Evolutionary conservation across 2,329 filamentous ascomycete genomes (phyloP).

Genomic region (Venturia nashicola): DNA sequence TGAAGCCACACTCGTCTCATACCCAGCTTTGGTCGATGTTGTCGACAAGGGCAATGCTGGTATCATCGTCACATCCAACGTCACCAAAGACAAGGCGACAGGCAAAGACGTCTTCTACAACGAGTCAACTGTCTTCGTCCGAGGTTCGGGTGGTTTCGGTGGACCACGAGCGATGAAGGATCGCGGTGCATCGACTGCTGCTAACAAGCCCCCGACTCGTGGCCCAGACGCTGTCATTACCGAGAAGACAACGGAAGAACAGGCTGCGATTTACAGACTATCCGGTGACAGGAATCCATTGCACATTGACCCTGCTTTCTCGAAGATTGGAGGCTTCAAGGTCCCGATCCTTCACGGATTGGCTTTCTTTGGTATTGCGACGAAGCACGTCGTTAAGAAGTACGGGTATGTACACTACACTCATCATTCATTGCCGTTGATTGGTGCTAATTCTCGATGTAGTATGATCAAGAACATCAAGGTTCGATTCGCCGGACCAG

Average conservation of each 20-base stretch:
- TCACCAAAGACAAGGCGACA: conserved; percentile 72
- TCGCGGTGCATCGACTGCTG: conserved; percentile 66
- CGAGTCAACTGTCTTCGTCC: conserved; percentile 84
- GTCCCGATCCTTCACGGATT: conserved; percentile 92
- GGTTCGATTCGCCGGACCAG: conserved; percentile 78
- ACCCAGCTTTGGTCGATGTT: conserved; percentile 77
- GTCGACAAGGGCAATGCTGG: conserved; percentile 91
- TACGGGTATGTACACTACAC: conserved; percentile 42
- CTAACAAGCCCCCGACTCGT: conserved; percentile 67
- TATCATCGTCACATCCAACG: conserved; percentile 66
- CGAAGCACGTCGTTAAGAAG: conserved; percentile 76
- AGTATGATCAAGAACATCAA: conserved; percentile 78
- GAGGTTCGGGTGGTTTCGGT: conserved; percentile 81
- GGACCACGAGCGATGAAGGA: conserved; percentile 66
- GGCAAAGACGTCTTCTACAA: conserved; percentile 95
- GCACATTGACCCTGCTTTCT: conserved; percentile 88
- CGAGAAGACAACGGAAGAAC: conserved; percentile 75
- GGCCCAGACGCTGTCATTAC: conserved; percentile 72
- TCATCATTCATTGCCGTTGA: too few relatives aligned
- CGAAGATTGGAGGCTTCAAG: conserved; percentile 91
- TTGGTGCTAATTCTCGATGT: conserved; percentile 29
- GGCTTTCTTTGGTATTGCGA: conserved; percentile 83
- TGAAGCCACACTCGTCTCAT: conserved; percentile 60
- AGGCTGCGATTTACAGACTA: conserved; percentile 85
- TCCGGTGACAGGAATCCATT: conserved; percentile 94